Evolutionary conservation across 2,329 filamentous ascomycete genomes (phyloP).

Genomic region (Mycosphaerelloides madeirae): DNA sequence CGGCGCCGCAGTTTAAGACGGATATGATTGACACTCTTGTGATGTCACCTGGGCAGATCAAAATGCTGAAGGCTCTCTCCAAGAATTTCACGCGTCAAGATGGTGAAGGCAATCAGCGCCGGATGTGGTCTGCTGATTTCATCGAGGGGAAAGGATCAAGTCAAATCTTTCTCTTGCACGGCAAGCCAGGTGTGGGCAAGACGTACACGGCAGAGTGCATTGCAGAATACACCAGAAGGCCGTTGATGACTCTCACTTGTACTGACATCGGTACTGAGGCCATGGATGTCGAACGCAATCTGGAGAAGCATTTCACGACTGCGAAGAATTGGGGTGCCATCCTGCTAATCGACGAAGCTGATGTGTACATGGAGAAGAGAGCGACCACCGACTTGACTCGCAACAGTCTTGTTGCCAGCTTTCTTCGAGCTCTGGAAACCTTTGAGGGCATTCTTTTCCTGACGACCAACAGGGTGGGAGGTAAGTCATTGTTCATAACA

Average conservation of each 20-base stretch:
- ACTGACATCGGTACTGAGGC: background rate
- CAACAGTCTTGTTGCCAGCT: constrained; percentile 45
- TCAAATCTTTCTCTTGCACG: constrained; percentile 46
- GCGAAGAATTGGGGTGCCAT: constrained; percentile 49
- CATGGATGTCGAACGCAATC: background rate
- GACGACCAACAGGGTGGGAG: constrained; percentile 40
- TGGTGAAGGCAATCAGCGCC: no score
- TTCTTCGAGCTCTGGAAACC: constrained; percentile 35
- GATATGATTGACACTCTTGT: no score
- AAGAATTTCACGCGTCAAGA: no score
- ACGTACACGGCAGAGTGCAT: constrained; percentile 49
- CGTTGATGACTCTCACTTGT: background rate
- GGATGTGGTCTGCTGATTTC: background rate
- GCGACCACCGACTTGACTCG: constrained; percentile 39
- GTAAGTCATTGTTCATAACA: background rate
- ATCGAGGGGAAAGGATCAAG: background rate
- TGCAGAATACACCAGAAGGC: constrained; percentile 44
- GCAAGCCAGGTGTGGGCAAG: constrained; percentile 49
- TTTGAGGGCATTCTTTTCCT: constrained; percentile 44
- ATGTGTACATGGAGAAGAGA: constrained; percentile 41
- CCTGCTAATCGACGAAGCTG: constrained; percentile 50
- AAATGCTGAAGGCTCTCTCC: no score
- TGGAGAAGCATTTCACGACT: constrained; percentile 33
- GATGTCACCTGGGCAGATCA: no score
- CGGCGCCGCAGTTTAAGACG: no score